A percentile compares a stretch with the other conserved stretches of the same genome.
Conservation (phyloP, 192 early-diverging fungal genomes). For the Rhizoclosmatium sp. region DNA sequence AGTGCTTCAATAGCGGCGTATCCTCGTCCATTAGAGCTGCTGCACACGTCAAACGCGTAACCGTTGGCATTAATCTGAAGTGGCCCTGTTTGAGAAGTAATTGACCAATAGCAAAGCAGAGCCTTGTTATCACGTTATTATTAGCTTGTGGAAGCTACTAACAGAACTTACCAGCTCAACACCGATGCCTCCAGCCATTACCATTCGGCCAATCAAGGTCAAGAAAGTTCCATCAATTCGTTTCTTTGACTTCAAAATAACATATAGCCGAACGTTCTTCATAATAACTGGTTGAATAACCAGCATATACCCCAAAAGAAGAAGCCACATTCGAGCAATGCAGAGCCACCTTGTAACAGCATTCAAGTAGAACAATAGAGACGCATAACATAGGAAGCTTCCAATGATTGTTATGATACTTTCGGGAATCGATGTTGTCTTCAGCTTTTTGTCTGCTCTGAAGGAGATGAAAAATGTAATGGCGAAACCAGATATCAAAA, state of each 20-base stretch:
- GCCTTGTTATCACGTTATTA: too few relatives aligned
- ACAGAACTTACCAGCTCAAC: neutral
- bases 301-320: neutral
- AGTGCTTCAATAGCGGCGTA: neutral
- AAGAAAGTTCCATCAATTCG: neutral
- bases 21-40: neutral
- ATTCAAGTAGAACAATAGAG: neutral
- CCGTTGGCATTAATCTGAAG: neutral
- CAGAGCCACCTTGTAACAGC: neutral
- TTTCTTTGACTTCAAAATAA: conserved; percentile 10
- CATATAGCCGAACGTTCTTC: neutral
- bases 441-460: neutral
- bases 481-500: neutral
- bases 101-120: neutral
- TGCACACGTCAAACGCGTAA: neutral
- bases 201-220: neutral
- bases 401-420: neutral
- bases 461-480: neutral
- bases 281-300: neutral
- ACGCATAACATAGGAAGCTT: neutral
- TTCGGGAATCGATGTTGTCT: conserved; percentile 8
- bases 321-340: neutral
- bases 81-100: neutral
- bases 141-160: neutral
- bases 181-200: neutral